Base-by-base conservation (phyloP, 2,329 filamentous ascomycete genomes). In the Ophiosphaerella herpotricha region DNA sequence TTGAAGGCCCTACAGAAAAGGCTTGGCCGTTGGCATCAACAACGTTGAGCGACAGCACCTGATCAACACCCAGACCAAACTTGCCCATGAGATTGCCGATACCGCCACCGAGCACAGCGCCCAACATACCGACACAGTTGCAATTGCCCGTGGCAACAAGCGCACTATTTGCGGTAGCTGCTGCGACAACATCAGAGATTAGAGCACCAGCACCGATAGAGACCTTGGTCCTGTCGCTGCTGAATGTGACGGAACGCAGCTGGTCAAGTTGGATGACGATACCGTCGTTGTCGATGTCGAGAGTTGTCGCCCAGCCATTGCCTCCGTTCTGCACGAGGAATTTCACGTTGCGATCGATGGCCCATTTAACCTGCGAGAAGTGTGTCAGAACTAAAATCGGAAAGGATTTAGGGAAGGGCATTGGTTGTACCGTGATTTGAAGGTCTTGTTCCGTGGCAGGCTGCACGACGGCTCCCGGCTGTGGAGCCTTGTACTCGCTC, bases 81-180 rank as follows among this genome's bases (percentile, higher is more conserved):
- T 72, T 64, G 1, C 80, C 78, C 37, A 77, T 78, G 18, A 85
- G 67, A 67, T 78, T 77, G 2, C 84, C 82, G 55, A 81, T 82
- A 1, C 82, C 83, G 24, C 82, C 82, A 2, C 81, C 81, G 0
- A 68, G 54, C 7, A 44, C 11, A 11, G 61, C 63, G 7, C 64
- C 63, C 11, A 66, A 33, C 12, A 41, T 36, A 9, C 63, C 60
- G 13, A 67, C 57, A 29, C 56, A 58, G 32, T 67, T 63, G 48
- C 61, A 65, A 39, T 60, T 64, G 6, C 63, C 63, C 13, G 64
- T 62, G 7, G 29, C n/a, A 13, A 66, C 52, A 7, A 59, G 43
- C 7, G 51, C 60, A n/a, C 56, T 55, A 9, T 55, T 55, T 24
- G 71, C 77, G 21, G 63, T 61, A 21, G 61, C 78, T 26, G 58